These are phyloP conservation scores for Medicago lupulina DNA, from an alignment of 306 rosid species.

Conservation along the genomic window DNA sequence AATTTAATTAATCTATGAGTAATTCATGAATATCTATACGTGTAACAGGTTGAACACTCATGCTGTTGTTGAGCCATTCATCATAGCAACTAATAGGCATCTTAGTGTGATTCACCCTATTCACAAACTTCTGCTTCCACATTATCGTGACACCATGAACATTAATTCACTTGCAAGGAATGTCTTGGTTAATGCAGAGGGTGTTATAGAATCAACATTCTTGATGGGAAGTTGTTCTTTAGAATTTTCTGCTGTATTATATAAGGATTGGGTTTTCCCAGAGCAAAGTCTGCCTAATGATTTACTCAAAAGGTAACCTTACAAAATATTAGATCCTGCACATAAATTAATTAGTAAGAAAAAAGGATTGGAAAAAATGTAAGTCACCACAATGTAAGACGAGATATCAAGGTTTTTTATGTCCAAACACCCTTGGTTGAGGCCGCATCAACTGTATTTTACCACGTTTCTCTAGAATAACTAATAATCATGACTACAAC, in stretches of 20 bases:
- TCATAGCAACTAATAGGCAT: slow-evolving; percentile 50
- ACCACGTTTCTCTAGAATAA: too few relatives aligned
- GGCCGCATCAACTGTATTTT: not conserved
- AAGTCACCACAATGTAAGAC: too few relatives aligned
- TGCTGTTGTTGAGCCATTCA: slow-evolving; percentile 71
- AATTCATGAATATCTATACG: not conserved
- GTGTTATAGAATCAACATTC: slow-evolving; percentile 48
- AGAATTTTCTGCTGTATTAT: slow-evolving; percentile 46
- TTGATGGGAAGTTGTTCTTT: slow-evolving; percentile 39
- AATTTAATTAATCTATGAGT: not conserved
- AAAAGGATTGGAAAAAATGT: too few relatives aligned
- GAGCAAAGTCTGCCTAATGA: slow-evolving; percentile 49
- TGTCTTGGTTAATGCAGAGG: slow-evolving; percentile 47
- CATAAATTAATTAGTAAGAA: too few relatives aligned
- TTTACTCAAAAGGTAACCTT: slow-evolving; percentile 48
- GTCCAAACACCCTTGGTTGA: too few relatives aligned
- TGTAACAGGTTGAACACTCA: slow-evolving; percentile 73
- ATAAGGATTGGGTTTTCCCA: slow-evolving; percentile 47
- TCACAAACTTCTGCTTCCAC: slow-evolving; percentile 47
- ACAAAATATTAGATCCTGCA: not conserved
- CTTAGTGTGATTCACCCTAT: slow-evolving; percentile 53
- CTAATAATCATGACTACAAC: too few relatives aligned
- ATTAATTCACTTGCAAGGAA: slow-evolving; percentile 46
- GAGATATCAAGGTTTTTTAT: too few relatives aligned
- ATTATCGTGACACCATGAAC: slow-evolving; percentile 53